Conservation (phyloP, 2,329 filamentous ascomycete species). For the Xylariaceae sp. region DNA sequence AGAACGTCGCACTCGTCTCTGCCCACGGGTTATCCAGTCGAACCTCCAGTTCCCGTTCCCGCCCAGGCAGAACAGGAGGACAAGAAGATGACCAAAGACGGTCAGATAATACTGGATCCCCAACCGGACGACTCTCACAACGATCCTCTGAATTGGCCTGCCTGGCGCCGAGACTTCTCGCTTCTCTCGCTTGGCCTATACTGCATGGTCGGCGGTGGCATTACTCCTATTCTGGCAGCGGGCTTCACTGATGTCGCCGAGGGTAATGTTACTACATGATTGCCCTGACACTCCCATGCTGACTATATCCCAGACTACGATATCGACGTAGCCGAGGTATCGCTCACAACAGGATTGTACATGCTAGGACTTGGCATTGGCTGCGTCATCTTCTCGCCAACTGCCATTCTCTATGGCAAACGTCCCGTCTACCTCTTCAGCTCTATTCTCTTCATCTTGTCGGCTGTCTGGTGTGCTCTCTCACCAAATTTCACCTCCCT, state of each 20-base stretch:
- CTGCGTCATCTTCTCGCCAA: slow-evolving; percentile 79
- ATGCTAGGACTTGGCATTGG: slow-evolving; percentile 92
- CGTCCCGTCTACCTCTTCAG: slow-evolving; percentile 82
- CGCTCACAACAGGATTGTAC: slow-evolving; percentile 64
- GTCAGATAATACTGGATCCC: slow-evolving; percentile 80
- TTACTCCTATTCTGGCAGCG: slow-evolving; percentile 84
- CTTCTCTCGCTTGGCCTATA: slow-evolving; percentile 83
- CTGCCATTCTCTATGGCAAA: slow-evolving; percentile 87
- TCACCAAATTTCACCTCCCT: slow-evolving; percentile 78
- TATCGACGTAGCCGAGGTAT: slow-evolving; percentile 67
- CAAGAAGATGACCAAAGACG: slow-evolving; percentile 76
- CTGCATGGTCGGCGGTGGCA: slow-evolving; percentile 88
- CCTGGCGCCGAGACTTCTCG: slow-evolving; percentile 74
- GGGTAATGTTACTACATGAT: slow-evolving; percentile 12
- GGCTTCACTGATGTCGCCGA: slow-evolving; percentile 78
- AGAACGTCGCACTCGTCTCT: slow-evolving; percentile 56
- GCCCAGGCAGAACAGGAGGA: slow-evolving; percentile 29
- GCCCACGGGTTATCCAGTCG: slow-evolving; percentile 39
- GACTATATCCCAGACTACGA: slow-evolving; percentile 39
- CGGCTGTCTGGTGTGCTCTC: slow-evolving; percentile 79
- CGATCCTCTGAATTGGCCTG: slow-evolving; percentile 89
- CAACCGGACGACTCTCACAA: slow-evolving; percentile 89
- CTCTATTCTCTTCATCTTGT: slow-evolving; percentile 70
- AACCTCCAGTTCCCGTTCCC: slow-evolving; percentile 23
- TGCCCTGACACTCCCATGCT: slow-evolving; percentile 4